Conservation (phyloP, 495 filamentous ascomycete genomes). For the Tuber melanosporum region DNA sequence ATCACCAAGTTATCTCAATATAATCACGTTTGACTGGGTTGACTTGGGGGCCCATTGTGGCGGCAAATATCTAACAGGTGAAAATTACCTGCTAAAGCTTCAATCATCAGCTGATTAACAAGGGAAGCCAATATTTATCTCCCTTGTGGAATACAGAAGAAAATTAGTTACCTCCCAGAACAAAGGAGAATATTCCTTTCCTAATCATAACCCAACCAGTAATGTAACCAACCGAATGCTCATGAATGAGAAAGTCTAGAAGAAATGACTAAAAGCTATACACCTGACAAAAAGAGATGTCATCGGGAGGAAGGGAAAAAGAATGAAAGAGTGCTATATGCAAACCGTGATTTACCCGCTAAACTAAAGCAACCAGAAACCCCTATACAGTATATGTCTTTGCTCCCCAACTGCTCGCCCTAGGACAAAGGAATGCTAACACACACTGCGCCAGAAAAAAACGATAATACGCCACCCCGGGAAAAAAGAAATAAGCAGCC, state of each 20-base stretch:
- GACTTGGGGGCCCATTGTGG: not conserved
- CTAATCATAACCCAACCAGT: not conserved
- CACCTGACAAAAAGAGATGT: not conserved
- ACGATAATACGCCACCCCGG: not conserved
- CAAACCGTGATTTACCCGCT: not conserved
- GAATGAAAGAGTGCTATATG: not conserved
- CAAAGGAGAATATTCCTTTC: not conserved
- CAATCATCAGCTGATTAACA: not conserved
- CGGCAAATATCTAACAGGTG: not conserved
- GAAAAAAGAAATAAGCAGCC: not conserved
- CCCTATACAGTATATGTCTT: slow-evolving; percentile 5
- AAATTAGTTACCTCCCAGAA: not conserved
- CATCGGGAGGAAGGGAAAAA: not conserved
- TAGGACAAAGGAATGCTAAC: not conserved
- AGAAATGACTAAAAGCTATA: not conserved
- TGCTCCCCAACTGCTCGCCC: not conserved
- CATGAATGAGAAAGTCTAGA: not conserved
- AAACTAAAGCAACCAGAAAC: not conserved
- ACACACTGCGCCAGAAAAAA: not conserved
- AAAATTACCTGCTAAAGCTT: not conserved
- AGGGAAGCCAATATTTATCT: not conserved
- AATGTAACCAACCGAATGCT: not conserved
- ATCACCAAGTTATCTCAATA: not conserved
- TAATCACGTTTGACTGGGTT: not conserved
- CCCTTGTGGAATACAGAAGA: not conserved